These are phyloP conservation scores for Kwoniella sp. DNA, from an alignment of 768 basidiomycete genomes.

Conservation along the genomic window DNA sequence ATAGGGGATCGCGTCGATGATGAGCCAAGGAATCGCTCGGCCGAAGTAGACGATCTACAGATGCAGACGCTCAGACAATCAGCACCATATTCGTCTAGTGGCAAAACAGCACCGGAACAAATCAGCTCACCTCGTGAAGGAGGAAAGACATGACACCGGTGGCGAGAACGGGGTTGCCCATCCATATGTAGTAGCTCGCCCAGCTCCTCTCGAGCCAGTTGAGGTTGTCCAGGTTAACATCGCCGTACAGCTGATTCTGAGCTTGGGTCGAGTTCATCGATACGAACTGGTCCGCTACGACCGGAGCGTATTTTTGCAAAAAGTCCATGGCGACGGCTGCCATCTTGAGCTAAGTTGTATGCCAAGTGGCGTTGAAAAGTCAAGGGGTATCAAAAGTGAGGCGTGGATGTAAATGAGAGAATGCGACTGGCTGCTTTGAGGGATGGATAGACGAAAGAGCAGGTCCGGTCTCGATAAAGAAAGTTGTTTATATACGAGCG, in stretches of 20 bases:
- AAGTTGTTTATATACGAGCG: slow-evolving; percentile 1
- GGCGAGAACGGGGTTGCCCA: slow-evolving; percentile 86
- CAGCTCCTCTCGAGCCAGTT: slow-evolving; percentile 69
- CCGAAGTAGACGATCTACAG: slow-evolving; percentile 91
- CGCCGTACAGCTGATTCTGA: slow-evolving; percentile 68
- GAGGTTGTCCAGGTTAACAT: slow-evolving; percentile 46
- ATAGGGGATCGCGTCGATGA: slow-evolving; percentile 91
- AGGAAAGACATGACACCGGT: slow-evolving; percentile 92
- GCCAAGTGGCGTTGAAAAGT: neutral
- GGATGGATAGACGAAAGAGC: neutral
- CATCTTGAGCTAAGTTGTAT: slow-evolving; percentile 18
- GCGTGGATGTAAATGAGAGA: slow-evolving; percentile 7
- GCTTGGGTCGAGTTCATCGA: slow-evolving; percentile 80
- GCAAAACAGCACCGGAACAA: neutral
- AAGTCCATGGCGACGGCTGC: slow-evolving; percentile 37
- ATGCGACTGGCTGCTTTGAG: neutral
- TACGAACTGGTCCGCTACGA: slow-evolving; percentile 48
- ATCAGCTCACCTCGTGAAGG: slow-evolving; percentile 78
- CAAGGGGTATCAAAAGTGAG: slow-evolving; percentile 2
- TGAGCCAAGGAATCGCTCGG: slow-evolving; percentile 86
- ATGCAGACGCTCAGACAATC: neutral
- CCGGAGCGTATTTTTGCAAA: slow-evolving; percentile 47
- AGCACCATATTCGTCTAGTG: neutral
- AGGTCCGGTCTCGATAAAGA: neutral
- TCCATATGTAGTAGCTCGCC: slow-evolving; percentile 77